Evolutionary conservation across 2,329 filamentous ascomycete genomes (phyloP).

Genomic region (Epichloe aotearoae): DNA sequence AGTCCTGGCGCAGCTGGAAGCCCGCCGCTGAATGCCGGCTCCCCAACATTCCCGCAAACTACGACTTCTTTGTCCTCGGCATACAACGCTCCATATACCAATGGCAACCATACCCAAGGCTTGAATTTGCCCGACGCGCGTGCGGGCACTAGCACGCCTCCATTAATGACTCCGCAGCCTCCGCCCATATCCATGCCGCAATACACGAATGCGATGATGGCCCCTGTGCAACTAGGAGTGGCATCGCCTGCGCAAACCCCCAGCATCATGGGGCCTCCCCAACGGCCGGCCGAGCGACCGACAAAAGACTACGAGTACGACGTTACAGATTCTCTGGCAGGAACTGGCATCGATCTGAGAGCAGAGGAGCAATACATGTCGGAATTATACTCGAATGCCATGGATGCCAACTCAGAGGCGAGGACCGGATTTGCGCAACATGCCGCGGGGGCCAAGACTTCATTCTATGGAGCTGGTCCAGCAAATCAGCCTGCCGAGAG

Average conservation of each 20-base stretch:
- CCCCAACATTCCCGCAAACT: constrained; percentile 23
- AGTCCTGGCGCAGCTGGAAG: constrained; percentile 31
- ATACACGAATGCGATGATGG: constrained; percentile 18
- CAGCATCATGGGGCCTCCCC: constrained; percentile 42
- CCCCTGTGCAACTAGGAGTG: constrained; percentile 13
- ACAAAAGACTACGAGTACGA: constrained; percentile 56
- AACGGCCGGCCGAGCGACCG: constrained; percentile 47
- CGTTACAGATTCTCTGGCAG: constrained; percentile 69
- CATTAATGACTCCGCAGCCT: constrained; percentile 19
- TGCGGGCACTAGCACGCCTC: constrained; percentile 17
- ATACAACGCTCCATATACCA: constrained; percentile 26
- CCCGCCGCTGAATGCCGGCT: constrained; percentile 23
- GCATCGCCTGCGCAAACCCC: constrained; percentile 15
- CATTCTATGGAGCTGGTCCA: constrained; percentile 52
- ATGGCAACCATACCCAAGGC: constrained; percentile 22
- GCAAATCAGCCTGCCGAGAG: constrained; percentile 47
- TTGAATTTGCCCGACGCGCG: constrained; percentile 23
- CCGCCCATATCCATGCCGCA: constrained; percentile 11
- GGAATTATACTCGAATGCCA: constrained; percentile 44
- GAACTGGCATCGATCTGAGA: constrained; percentile 74
- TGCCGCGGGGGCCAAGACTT: constrained; percentile 38
- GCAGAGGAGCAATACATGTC: constrained; percentile 77
- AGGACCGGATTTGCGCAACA: constrained; percentile 39
- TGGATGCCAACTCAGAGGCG: constrained; percentile 30
- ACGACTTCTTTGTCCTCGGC: constrained; percentile 18